Conservation (phyloP, 805 yeast genomes). For the Cyberlindnera bimundalis region DNA sequence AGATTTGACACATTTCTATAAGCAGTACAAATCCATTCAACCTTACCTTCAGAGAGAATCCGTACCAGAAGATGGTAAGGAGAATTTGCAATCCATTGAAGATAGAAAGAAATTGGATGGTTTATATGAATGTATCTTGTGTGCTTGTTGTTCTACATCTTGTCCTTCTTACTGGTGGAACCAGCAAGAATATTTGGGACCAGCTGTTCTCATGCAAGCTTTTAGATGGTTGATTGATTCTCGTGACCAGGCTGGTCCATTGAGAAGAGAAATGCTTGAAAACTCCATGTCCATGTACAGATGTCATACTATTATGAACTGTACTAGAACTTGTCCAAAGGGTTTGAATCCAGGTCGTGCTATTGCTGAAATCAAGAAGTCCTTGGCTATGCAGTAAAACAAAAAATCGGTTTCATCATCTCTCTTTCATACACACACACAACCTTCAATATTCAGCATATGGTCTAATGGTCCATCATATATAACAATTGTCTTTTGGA, state of each 20-base stretch:
- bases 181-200: conserved; percentile 97
- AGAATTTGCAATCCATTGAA: conserved; percentile 83
- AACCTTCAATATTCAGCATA: conserved; percentile 1
- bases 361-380: conserved; percentile 94
- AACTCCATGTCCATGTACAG: conserved; percentile 97
- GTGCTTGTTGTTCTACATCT: conserved; percentile 98
- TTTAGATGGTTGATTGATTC: conserved; percentile 98
- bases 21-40: conserved; percentile 97
- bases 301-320: conserved; percentile 99
- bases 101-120: conserved; percentile 98
- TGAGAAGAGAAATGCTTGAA: conserved; percentile 86
- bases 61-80: conserved; percentile 86
- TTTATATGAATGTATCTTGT: conserved; percentile 92
- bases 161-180: conserved; percentile 99
- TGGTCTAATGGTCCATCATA: no score
- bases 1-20: conserved; percentile 94
- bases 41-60: conserved; percentile 85
- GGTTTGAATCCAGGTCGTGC: conserved; percentile 98
- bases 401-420: neutral
- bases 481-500: no score
- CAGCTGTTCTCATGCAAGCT: conserved; percentile 98
- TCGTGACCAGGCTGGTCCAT: conserved; percentile 83
- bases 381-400: conserved; percentile 56
- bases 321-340: conserved; percentile 97
- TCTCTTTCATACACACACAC: conserved; percentile 4